Percentiles rank a stretch among this genome's conserved stretches.
Conservation (phyloP, 2,329 filamentous ascomycete genomes). For the Pestalotiopsis sp. region DNA sequence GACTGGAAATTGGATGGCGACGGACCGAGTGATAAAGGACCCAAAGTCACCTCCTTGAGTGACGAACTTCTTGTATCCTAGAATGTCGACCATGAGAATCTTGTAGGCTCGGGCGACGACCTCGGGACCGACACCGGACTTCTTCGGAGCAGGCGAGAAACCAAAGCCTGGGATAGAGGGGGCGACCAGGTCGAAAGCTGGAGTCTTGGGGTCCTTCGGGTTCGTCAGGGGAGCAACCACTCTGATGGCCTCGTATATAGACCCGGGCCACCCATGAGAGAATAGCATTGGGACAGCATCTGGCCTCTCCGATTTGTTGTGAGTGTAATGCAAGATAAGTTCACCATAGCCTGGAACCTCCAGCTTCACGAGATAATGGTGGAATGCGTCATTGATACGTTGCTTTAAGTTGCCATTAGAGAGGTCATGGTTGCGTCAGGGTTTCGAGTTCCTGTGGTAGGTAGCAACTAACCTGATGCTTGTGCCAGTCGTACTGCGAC, state of each 20-base stretch:
- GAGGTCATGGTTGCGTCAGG: neutral
- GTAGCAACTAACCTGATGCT: neutral
- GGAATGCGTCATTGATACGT: neutral
- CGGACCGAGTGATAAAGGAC: constrained; percentile 17
- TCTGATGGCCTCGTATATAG: constrained; percentile 37
- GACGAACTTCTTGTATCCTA: constrained; percentile 38
- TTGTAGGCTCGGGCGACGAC: constrained; percentile 34
- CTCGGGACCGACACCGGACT: constrained; percentile 30
- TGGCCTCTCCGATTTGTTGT: constrained; percentile 22
- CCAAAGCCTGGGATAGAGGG: constrained; percentile 46
- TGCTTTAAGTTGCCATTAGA: neutral
- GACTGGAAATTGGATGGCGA: constrained; percentile 14
- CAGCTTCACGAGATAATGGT: neutral
- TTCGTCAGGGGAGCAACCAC: constrained; percentile 35
- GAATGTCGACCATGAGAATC: constrained; percentile 42
- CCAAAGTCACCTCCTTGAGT: constrained; percentile 34
- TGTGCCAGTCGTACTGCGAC: neutral
- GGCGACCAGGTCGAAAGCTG: constrained; percentile 48
- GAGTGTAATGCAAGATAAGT: constrained; percentile 29
- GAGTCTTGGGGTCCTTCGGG: constrained; percentile 24
- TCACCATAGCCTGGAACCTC: neutral
- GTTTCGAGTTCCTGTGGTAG: neutral
- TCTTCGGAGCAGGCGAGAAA: constrained; percentile 36
- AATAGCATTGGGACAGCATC: constrained; percentile 42
- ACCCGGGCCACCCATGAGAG: constrained; percentile 45